Conservation (phyloP, 1,139 yeast species). For the Hemisphaericaspora xylofermentans region DNA sequence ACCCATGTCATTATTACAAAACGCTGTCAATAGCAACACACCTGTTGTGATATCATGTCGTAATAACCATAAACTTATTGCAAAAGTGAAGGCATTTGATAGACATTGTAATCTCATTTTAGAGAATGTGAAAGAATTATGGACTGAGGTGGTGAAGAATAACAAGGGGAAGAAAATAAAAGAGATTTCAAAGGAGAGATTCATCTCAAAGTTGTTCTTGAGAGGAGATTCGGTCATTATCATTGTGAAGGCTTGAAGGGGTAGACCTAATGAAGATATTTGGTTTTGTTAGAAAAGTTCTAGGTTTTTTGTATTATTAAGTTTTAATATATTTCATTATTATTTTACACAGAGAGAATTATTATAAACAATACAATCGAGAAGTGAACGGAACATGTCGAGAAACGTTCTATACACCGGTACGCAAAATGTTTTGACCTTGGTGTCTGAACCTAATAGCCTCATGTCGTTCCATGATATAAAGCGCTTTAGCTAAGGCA, state of each 20-base stretch:
- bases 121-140: constrained; percentile 88
- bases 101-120: constrained; percentile 92
- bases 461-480: constrained; percentile 81
- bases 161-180: constrained; percentile 71
- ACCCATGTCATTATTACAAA: constrained; percentile 82
- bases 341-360: background rate
- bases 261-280: background rate
- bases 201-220: constrained; percentile 82
- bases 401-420: constrained; percentile 52
- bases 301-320: constrained; percentile 1
- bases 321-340: background rate
- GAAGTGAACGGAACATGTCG: background rate
- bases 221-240: constrained; percentile 96
- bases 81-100: constrained; percentile 90
- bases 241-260: constrained; percentile 52
- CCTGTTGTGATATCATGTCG: constrained; percentile 88
- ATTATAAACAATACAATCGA: constrained; percentile 1
- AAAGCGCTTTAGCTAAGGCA: constrained; percentile 82
- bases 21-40: constrained; percentile 70
- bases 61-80: constrained; percentile 88
- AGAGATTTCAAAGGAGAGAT: constrained; percentile 75
- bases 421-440: constrained; percentile 79
- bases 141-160: constrained; percentile 73
- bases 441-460: constrained; percentile 86
- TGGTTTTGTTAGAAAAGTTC: background rate